A percentile compares a stretch with the other conserved stretches of the same genome.
These are phyloP conservation scores for Penium margaritaceum DNA, from an alignment of 139 green algal species.

Conservation along the genomic window DNA sequence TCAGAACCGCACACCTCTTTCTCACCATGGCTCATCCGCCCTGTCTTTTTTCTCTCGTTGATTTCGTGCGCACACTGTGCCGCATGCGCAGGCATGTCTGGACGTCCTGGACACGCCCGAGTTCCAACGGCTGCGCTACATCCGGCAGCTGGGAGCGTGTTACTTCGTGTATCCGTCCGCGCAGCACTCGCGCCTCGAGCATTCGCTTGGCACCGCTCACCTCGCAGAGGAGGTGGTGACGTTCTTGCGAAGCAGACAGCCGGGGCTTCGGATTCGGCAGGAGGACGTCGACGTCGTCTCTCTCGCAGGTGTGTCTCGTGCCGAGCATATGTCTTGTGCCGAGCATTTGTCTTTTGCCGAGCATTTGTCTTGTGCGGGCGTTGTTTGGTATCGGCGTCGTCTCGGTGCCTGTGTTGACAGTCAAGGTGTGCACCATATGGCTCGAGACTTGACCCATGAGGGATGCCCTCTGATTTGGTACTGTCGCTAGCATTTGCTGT, in stretches of 20 bases:
- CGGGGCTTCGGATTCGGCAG: slow-evolving; percentile 50
- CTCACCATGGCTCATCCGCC: not conserved
- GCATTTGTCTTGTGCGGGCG: too few species aligned
- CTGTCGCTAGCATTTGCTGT: too few species aligned
- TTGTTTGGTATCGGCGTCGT: too few species aligned
- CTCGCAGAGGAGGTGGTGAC: slow-evolving; percentile 29
- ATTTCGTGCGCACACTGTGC: too few species aligned
- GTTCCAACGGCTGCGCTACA: slow-evolving; percentile 72
- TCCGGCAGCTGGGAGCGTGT: slow-evolving; percentile 74
- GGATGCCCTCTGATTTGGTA: too few species aligned
- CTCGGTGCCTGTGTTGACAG: too few species aligned
- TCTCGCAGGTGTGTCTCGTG: slow-evolving; percentile 52
- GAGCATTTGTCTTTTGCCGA: too few species aligned
- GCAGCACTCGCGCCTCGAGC: slow-evolving; percentile 76
- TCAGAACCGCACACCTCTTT: not conserved
- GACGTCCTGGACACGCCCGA: slow-evolving; percentile 71
- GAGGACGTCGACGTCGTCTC: slow-evolving; percentile 55
- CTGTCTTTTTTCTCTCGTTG: not conserved
- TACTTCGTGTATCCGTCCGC: slow-evolving; percentile 69
- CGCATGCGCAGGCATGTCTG: not conserved
- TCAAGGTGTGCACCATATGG: too few species aligned
- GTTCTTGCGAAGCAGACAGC: slow-evolving; percentile 50
- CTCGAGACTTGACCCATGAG: too few species aligned
- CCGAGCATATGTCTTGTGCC: too few species aligned
- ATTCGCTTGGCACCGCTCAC: slow-evolving; percentile 64